phyloP scores from a whole-genome alignment of 768 basidiomycete genomes.

The Russula sp. region DNA sequence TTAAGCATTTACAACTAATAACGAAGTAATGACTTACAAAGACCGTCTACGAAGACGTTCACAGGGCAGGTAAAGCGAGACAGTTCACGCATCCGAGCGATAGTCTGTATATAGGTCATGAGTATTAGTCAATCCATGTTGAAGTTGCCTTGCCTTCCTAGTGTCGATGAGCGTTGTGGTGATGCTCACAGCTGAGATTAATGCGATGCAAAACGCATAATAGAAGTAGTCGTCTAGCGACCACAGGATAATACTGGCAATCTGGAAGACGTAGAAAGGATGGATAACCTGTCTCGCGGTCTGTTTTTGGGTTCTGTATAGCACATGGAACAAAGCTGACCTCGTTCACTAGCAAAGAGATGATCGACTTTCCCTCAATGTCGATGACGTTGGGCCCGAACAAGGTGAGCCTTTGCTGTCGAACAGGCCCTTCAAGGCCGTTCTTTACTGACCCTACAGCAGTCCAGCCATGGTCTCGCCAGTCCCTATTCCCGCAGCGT shows the following conservation, averaged over 20 bases:
- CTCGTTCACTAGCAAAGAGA: constrained; percentile 82
- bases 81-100: constrained; percentile 93
- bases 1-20: not conserved
- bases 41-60: constrained; percentile 58
- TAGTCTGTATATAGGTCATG: constrained; percentile 52
- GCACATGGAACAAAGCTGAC: constrained; percentile 36
- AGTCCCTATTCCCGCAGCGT: constrained; percentile 53
- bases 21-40: constrained; percentile 34
- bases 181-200: constrained; percentile 85
- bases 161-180: constrained; percentile 86
- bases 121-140: not conserved
- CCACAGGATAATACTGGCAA: constrained; percentile 92
- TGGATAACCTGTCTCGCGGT: constrained; percentile 68
- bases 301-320: not conserved
- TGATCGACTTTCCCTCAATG: constrained; percentile 78
- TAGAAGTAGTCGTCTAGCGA: constrained; percentile 94
- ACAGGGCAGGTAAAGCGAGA: constrained; percentile 82
- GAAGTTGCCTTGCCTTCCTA: constrained; percentile 54
- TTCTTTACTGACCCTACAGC: constrained; percentile 52
- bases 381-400: constrained; percentile 88
- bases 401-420: constrained; percentile 61
- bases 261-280: constrained; percentile 98
- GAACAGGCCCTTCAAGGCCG: constrained; percentile 51
- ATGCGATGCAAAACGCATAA: constrained; percentile 93
- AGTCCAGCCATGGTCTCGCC: constrained; percentile 79